These are phyloP conservation scores for Henningerozyma blattae DNA, from an alignment of 805 yeast species.

Conservation along the genomic window DNA sequence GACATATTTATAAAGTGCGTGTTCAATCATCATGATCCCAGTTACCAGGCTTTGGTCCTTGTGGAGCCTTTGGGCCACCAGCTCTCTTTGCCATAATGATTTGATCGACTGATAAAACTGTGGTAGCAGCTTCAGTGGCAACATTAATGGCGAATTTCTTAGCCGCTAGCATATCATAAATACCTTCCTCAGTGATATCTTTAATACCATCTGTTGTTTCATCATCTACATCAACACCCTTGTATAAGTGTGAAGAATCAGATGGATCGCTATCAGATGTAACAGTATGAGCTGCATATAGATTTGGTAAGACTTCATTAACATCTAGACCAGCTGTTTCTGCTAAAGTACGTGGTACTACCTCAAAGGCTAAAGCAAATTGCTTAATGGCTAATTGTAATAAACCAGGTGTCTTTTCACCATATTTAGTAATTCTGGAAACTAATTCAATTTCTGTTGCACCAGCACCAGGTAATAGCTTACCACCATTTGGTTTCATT, in stretches of 20 bases:
- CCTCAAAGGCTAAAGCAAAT: constrained; percentile 90
- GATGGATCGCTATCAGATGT: constrained; percentile 10
- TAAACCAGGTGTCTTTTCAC: constrained; percentile 90
- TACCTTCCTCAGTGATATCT: constrained; percentile 57
- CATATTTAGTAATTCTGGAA: constrained; percentile 64
- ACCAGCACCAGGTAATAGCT: constrained; percentile 92
- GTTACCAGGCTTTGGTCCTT: constrained; percentile 79
- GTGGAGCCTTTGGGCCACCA: constrained; percentile 91
- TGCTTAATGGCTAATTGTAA: constrained; percentile 88
- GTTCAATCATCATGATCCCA: constrained; percentile 86
- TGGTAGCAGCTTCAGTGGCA: constrained; percentile 91
- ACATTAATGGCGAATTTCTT: constrained; percentile 82
- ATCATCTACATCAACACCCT: constrained; percentile 73
- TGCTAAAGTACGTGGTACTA: constrained; percentile 81
- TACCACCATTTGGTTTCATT: constrained; percentile 63
- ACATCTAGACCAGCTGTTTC: constrained; percentile 92
- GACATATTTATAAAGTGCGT: not conserved
- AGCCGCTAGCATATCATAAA: constrained; percentile 68
- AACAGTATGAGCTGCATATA: constrained; percentile 74
- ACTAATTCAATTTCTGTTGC: constrained; percentile 86
- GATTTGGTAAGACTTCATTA: constrained; percentile 75
- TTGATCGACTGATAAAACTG: constrained; percentile 73
- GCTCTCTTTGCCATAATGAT: constrained; percentile 98
- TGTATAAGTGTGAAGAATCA: constrained; percentile 23
- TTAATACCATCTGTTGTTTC: constrained; percentile 55